A percentile compares a stretch with the other conserved stretches of the same genome.
phyloP scores from a whole-genome alignment of 2,329 filamentous ascomycete species.

The Cordyceps militaris region DNA sequence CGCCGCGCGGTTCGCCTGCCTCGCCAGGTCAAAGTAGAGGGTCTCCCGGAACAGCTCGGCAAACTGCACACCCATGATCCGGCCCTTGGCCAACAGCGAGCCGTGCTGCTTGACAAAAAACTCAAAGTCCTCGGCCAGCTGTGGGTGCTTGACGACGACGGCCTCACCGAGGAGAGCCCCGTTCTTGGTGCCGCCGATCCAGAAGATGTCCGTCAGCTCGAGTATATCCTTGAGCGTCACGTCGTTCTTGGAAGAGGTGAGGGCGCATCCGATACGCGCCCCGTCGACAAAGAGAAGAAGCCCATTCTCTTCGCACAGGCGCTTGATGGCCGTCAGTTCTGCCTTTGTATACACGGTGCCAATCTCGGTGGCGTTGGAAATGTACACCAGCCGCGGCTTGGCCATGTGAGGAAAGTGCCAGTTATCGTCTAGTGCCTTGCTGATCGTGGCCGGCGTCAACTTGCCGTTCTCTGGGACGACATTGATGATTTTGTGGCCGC shows the following conservation, averaged over 20 bases:
- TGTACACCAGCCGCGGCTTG: conserved; percentile 43
- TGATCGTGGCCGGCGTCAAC: conserved; percentile 35
- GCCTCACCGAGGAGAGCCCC: conserved; percentile 44
- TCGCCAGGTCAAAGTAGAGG: conserved; percentile 40
- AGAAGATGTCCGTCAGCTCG: conserved; percentile 44
- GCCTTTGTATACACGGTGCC: conserved; percentile 40
- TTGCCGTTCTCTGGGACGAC: conserved; percentile 40
- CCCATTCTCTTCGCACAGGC: conserved; percentile 32
- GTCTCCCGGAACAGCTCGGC: conserved; percentile 39
- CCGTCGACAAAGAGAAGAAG: conserved; percentile 42
- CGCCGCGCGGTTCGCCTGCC: conserved; percentile 37
- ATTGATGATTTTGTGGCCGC: conserved; percentile 45
- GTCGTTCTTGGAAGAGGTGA: conserved; percentile 36
- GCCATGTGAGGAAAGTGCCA: conserved; percentile 47
- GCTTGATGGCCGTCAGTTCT: conserved; percentile 36
- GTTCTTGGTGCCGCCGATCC: conserved; percentile 48
- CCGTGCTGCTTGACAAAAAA: conserved; percentile 47
- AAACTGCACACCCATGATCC: conserved; percentile 43
- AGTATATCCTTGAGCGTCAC: conserved; percentile 37
- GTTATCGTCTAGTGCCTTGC: conserved; percentile 37
- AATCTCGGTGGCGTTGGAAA: conserved; percentile 45
- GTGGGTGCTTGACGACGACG: conserved; percentile 37
- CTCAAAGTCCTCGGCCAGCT: conserved; percentile 38
- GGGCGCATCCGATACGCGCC: conserved; percentile 37
- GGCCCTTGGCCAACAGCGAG: conserved; percentile 41